Evolutionary conservation across 257 asterid genomes (phyloP).

Genomic region (Penstemon barbatus): DNA sequence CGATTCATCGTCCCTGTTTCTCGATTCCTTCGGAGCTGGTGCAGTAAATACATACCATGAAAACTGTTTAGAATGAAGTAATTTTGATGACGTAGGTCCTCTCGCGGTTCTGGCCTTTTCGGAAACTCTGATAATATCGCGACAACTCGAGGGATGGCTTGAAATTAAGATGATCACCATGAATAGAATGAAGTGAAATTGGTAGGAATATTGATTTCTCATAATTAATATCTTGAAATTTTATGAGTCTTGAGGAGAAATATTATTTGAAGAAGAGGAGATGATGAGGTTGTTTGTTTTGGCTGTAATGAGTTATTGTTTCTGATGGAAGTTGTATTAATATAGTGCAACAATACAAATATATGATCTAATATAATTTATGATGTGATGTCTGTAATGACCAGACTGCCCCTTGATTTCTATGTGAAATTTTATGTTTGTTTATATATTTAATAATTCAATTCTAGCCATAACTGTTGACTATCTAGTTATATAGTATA

Average conservation of each 20-base stretch:
- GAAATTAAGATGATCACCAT: constrained; percentile 23
- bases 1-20: constrained; percentile 14
- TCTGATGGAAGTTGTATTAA: constrained; percentile 33
- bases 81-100: constrained; percentile 14
- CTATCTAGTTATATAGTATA: neutral
- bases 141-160: constrained; percentile 36
- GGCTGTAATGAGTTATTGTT: constrained; percentile 22
- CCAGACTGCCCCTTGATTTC: constrained; percentile 30
- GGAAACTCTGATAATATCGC: constrained; percentile 15
- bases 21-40: constrained; percentile 35
- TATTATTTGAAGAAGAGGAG: constrained; percentile 7
- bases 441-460: neutral
- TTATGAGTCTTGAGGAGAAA: neutral
- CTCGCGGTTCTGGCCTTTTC: neutral
- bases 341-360: constrained; percentile 23
- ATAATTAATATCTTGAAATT: constrained; percentile 29
- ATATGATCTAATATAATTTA: constrained; percentile 14
- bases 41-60: constrained; percentile 31
- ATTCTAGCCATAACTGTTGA: constrained; percentile 2
- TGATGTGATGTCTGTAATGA: constrained; percentile 19
- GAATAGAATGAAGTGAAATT: constrained; percentile 27
- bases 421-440: neutral
- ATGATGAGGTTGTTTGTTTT: constrained; percentile 11
- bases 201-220: constrained; percentile 32
- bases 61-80: constrained; percentile 13